Percentiles rank a stretch among this genome's conserved stretches.
Conservation (phyloP, 306 rosid species). For the Quercus parvula region DNA sequence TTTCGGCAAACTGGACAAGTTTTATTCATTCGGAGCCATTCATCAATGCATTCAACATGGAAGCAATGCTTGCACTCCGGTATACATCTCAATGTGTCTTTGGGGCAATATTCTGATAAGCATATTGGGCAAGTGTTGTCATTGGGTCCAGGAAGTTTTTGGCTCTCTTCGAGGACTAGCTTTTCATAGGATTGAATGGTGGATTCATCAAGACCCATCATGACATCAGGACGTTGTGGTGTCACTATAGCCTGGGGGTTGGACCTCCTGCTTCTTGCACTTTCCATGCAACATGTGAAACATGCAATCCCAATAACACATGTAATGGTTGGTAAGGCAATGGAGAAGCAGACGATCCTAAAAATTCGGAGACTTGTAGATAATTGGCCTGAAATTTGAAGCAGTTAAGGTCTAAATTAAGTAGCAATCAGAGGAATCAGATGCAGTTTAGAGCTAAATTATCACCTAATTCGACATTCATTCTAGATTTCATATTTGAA, state of each 20-base stretch:
- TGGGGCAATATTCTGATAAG: slow-evolving; percentile 53
- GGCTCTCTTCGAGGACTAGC: slow-evolving; percentile 64
- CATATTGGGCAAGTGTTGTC: slow-evolving; percentile 64
- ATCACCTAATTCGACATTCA: too few relatives aligned
- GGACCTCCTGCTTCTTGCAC: background rate
- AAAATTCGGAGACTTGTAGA: slow-evolving; percentile 22
- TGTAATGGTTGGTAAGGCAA: slow-evolving; percentile 40
- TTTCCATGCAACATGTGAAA: slow-evolving; percentile 27
- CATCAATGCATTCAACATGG: slow-evolving; percentile 69
- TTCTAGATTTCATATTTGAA: too few relatives aligned
- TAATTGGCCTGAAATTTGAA: slow-evolving; percentile 35
- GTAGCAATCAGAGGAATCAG: too few relatives aligned
- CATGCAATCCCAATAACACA: slow-evolving; percentile 42
- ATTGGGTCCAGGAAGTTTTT: slow-evolving; percentile 52
- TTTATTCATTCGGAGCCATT: slow-evolving; percentile 59
- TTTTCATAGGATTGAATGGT: slow-evolving; percentile 65
- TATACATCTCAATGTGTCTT: slow-evolving; percentile 67
- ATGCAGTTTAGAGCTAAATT: too few relatives aligned
- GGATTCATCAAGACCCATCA: slow-evolving; percentile 54
- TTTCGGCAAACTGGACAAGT: slow-evolving; percentile 74
- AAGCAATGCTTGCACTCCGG: slow-evolving; percentile 77
- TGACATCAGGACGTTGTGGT: slow-evolving; percentile 22
- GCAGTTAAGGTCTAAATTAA: too few relatives aligned
- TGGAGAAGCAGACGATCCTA: slow-evolving; percentile 46
- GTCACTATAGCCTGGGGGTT: slow-evolving; percentile 21